Base-by-base conservation (phyloP, 352 stramenopile species). In the Globisporangium alternatum region DNA sequence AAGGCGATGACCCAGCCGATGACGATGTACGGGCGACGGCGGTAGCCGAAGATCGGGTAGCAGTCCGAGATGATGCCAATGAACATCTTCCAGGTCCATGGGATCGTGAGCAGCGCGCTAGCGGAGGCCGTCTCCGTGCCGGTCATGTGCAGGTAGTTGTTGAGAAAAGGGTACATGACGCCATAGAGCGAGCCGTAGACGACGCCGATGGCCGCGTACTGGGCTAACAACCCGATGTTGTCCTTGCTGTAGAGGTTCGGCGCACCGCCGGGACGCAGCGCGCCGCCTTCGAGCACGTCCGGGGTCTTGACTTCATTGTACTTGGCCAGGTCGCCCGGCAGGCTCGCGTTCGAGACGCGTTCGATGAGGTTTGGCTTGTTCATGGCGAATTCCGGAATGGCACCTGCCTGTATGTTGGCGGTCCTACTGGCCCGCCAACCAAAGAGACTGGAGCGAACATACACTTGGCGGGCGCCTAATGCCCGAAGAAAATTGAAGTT, bases 11-110 rank as follows among this genome's bases (percentile, higher is more conserved):
- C 9, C 78, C 81, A 90, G 19, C 88, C 90, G 56, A 95, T 77
- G 28, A 88, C 70, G 64, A 96, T 91, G 71, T 86, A 86, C 25
- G 75, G 76, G 1, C 73, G 69, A 0, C 77, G 72, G 17, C 74
- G 72, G 62, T 74, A 83, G 43, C 73, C 72, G 12, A 66, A 71
- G 58, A 86, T 76, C 17, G 77, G 77, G 28, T 67, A 65, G 53
- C 62, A 69, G 56, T 86, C 75, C 15, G 75, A 66, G 35, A 83
- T 28, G 51, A 87, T 75, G 41, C 80, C 83, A 59, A 86, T 74
- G 33, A 88, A 64, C 19, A 92, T 80, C 68, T 95, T 96, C 61
- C 89, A 88, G 5, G 75, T 84, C 83, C 84, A 96, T 13, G 82
- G 83, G 0, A 96, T 68, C 51, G 76, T 74, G 15, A 95, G 73